Percentiles rank a stretch among this genome's conserved stretches.
Evolutionary conservation across 2,329 filamentous ascomycete genomes (phyloP).

Genomic region (Trichoderma harzianum): DNA sequence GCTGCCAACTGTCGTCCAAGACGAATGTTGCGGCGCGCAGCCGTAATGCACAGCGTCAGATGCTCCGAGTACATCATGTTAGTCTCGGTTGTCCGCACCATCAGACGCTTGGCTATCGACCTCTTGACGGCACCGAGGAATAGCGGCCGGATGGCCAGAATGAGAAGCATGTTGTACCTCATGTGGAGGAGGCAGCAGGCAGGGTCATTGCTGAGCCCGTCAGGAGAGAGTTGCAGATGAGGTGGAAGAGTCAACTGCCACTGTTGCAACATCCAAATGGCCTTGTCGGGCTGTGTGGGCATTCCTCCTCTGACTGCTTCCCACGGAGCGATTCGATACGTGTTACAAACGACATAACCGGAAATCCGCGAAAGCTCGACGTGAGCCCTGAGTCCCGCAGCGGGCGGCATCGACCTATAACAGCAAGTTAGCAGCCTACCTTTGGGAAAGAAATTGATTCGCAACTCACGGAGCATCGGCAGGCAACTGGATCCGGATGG

Average conservation of each 20-base stretch:
- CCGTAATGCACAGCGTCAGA: slow-evolving; percentile 40
- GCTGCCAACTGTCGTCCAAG: slow-evolving; percentile 41
- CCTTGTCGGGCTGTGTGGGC: slow-evolving; percentile 36
- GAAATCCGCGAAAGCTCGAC: slow-evolving; percentile 47
- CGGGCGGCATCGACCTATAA: slow-evolving; percentile 41
- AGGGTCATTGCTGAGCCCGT: slow-evolving; percentile 38
- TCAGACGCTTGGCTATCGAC: slow-evolving; percentile 41
- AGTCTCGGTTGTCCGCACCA: slow-evolving; percentile 26
- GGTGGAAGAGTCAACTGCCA: slow-evolving; percentile 41
- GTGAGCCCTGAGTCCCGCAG: slow-evolving; percentile 44
- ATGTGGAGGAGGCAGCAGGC: slow-evolving; percentile 47
- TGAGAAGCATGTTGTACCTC: slow-evolving; percentile 48
- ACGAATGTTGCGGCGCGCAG: slow-evolving; percentile 44
- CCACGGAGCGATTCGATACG: slow-evolving; percentile 40
- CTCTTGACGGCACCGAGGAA: slow-evolving; percentile 48
- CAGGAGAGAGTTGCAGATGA: slow-evolving; percentile 36
- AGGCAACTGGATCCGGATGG: slow-evolving; percentile 43
- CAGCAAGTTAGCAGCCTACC: background rate
- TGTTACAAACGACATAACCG: slow-evolving; percentile 46
- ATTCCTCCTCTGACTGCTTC: slow-evolving; percentile 26
- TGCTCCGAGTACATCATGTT: slow-evolving; percentile 26
- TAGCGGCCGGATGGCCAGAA: slow-evolving; percentile 46
- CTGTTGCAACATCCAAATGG: slow-evolving; percentile 40
- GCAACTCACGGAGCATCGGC: slow-evolving; percentile 39
- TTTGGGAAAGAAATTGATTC: background rate